Percentiles rank a stretch among this genome's conserved stretches.
phyloP scores from a whole-genome alignment of 1,284 basidiomycete species.

The Cutaneotrichosporon sp. region DNA sequence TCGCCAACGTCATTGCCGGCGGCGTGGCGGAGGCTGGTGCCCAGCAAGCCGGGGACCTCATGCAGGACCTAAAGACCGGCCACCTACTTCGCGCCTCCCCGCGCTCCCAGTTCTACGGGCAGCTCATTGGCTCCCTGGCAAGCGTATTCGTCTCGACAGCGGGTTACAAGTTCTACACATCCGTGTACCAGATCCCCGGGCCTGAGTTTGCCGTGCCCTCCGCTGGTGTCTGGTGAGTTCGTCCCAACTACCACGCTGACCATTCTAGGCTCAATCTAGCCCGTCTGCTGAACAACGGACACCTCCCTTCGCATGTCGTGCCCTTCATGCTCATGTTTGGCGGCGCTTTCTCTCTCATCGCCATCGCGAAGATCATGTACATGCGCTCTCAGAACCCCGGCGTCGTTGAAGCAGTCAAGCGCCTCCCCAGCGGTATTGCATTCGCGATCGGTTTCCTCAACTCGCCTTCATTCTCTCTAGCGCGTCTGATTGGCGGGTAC shows the following conservation, averaged over 20 bases:
- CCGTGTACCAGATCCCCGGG: constrained; percentile 69
- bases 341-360: constrained; percentile 61
- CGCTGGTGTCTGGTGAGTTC: constrained; percentile 60
- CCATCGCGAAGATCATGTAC: constrained; percentile 44
- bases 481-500: constrained; percentile 81
- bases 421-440: constrained; percentile 83
- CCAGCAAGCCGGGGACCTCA: constrained; percentile 93
- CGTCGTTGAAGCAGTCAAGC: constrained; percentile 54
- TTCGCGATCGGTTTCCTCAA: constrained; percentile 81
- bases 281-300: constrained; percentile 72
- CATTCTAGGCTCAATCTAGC: constrained; percentile 86
- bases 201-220: constrained; percentile 91
- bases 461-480: constrained; percentile 89
- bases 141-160: constrained; percentile 84
- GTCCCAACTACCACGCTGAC: not conserved
- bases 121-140: constrained; percentile 78
- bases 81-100: constrained; percentile 81
- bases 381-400: constrained; percentile 21
- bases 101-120: constrained; percentile 78
- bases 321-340: constrained; percentile 77
- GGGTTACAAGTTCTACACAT: constrained; percentile 81
- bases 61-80: constrained; percentile 98
- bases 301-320: constrained; percentile 71
- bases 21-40: constrained; percentile 95
- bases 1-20: constrained; percentile 93